Percentiles rank a stretch among this genome's conserved stretches.
phyloP scores from a whole-genome alignment of 805 yeast species.

The Phaffomyces thermotolerans region DNA sequence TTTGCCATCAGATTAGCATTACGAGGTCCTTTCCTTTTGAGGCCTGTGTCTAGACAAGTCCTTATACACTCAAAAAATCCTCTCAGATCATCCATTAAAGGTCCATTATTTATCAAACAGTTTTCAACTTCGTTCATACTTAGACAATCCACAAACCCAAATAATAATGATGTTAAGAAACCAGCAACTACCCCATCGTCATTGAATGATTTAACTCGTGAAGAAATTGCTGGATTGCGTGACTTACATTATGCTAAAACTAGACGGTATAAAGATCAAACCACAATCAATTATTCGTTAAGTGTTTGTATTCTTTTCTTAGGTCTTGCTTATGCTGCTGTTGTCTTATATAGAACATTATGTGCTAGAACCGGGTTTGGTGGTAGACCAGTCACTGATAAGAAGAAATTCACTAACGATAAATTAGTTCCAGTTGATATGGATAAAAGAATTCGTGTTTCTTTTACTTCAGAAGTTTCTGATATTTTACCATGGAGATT shows the following conservation, averaged over 20 bases:
- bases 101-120: slow-evolving; percentile 1
- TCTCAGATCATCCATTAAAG: background rate
- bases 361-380: slow-evolving; percentile 96
- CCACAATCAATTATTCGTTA: slow-evolving; percentile 58
- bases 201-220: slow-evolving; percentile 18
- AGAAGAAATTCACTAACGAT: slow-evolving; percentile 73
- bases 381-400: slow-evolving; percentile 90
- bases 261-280: slow-evolving; percentile 21
- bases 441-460: slow-evolving; percentile 70
- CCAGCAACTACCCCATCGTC: slow-evolving; percentile 5
- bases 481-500: slow-evolving; percentile 92
- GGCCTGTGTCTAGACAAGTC: background rate
- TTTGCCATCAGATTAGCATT: background rate
- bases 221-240: slow-evolving; percentile 19
- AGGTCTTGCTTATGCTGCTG: slow-evolving; percentile 82
- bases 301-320: slow-evolving; percentile 66
- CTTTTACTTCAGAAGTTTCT: slow-evolving; percentile 88
- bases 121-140: slow-evolving; percentile 2
- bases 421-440: slow-evolving; percentile 83
- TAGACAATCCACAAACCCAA: background rate
- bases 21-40: background rate
- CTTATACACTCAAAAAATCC: background rate
- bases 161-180: background rate
- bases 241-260: slow-evolving; percentile 15
- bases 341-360: slow-evolving; percentile 83